Base-by-base conservation (phyloP, 495 filamentous ascomycete species). In the Cairneyella variabilis region DNA sequence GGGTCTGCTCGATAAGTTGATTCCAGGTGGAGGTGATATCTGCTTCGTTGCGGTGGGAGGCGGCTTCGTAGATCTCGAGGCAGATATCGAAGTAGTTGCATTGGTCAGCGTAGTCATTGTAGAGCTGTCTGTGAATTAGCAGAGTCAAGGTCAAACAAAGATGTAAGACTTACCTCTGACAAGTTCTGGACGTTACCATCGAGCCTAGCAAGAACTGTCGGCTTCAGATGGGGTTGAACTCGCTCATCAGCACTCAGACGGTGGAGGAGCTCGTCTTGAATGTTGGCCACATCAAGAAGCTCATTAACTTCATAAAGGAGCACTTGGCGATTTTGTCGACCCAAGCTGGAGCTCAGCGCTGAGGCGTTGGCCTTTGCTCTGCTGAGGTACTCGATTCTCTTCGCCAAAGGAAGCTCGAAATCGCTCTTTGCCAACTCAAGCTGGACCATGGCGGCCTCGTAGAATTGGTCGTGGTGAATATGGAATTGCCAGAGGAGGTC, bases 401-500 rank as follows among this genome's bases (percentile, higher is more conserved):
- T 79, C 61, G 85, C 86, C 39, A 97, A 76, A 10, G 76, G 71
- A 5, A 99, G 76, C 12, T 70, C 59, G 57, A 97, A 93, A 7
- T 81, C 80, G 44, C 89, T 92, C 58, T 87, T 83, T 0, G 89
- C 93, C 18, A 99, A 80, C 21, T 87, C 75, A 45, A 85, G 77
- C 64, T 97, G 90, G 0, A 97, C 92, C 40, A 81, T 73, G 2
- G 93, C 95, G 2, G 95, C 92, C 26, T 90, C 82, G 64, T 87
- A 89, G 70, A 84, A 96, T 53, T 83, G 77, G 51, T 85, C 77
- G 26, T 86, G 81, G 58, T 89, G 85, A 7, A 85, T 83, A 65
- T 92, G 89, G 71, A 91, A 97, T 41, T 82, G 78, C 83, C 91
- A 99, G 1, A 97, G 79, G n/a, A 99, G 78, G 62, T 97, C 90